Percentiles rank a stretch among this genome's conserved stretches.
Conservation (phyloP, 352 stramenopile species). For the Aphanomyces invadans region DNA sequence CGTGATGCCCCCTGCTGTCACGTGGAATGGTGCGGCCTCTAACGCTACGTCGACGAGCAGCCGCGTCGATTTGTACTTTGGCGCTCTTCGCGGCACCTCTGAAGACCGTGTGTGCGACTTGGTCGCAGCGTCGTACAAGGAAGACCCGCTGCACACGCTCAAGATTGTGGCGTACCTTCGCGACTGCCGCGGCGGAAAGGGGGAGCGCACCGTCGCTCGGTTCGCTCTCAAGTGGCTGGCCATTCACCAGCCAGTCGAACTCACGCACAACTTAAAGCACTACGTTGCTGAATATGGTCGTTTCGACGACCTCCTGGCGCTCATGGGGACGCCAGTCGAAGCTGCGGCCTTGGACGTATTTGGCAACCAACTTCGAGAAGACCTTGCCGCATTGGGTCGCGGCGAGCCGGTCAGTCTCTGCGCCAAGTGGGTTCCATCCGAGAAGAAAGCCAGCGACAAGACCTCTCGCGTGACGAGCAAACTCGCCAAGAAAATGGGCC, state of each 20-base stretch:
- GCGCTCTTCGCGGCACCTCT: conserved; percentile 29
- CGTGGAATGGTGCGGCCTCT: conserved; percentile 39
- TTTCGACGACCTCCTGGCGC: conserved; percentile 39
- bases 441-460: conserved; percentile 52
- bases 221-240: conserved; percentile 36
- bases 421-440: conserved; percentile 50
- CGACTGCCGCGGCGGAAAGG: conserved; percentile 42
- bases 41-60: conserved; percentile 32
- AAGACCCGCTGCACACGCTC: conserved; percentile 46
- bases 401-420: conserved; percentile 30
- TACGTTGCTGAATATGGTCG: conserved; percentile 41
- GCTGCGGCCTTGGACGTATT: conserved; percentile 37
- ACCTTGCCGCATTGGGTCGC: conserved; percentile 29
- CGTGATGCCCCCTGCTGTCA: too few relatives aligned
- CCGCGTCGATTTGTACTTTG: conserved; percentile 45
- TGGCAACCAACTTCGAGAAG: conserved; percentile 29
- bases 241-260: conserved; percentile 28
- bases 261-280: conserved; percentile 41
- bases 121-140: conserved; percentile 34
- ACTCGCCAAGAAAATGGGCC: conserved; percentile 37
- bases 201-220: conserved; percentile 38
- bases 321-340: conserved; percentile 39
- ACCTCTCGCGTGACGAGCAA: conserved; percentile 45
- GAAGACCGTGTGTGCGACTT: conserved; percentile 30
- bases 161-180: conserved; percentile 48